Conservation (phyloP, 2,329 filamentous ascomycete genomes). For the Thermoascus crustaceus region DNA sequence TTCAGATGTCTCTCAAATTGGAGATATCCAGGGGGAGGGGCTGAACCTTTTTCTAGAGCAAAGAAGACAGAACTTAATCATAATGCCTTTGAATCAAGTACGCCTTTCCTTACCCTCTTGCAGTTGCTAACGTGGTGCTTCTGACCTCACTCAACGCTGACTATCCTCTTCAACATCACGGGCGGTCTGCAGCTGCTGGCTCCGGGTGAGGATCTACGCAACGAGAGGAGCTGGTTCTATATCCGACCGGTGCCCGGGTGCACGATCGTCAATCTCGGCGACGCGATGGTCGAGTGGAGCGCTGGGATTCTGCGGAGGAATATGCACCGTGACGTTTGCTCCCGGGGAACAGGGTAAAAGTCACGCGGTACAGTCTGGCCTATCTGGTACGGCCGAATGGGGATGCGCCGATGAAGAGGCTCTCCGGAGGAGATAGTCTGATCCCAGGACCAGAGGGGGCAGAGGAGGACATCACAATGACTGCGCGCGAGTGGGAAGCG, state of each 20-base stretch:
- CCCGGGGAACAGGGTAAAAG: slow-evolving; percentile 4
- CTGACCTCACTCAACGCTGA: too few relatives aligned
- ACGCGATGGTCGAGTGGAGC: slow-evolving; percentile 6
- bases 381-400: slow-evolving; percentile 3
- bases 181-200: slow-evolving; percentile 5
- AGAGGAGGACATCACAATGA: slow-evolving; percentile 5
- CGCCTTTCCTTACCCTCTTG: too few relatives aligned
- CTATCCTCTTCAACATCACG: slow-evolving; percentile 3
- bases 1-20: too few relatives aligned
- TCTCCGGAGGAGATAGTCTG: slow-evolving; percentile 4
- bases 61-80: too few relatives aligned
- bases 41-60: too few relatives aligned
- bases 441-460: slow-evolving; percentile 2
- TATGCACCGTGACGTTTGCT: slow-evolving; percentile 4
- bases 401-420: slow-evolving; percentile 4
- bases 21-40: too few relatives aligned
- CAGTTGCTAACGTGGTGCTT: too few relatives aligned
- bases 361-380: slow-evolving; percentile 4
- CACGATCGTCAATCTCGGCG: slow-evolving; percentile 6
- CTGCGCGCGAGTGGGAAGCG: slow-evolving; percentile 3
- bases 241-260: slow-evolving; percentile 1
- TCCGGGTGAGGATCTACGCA: background rate
- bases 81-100: too few relatives aligned
- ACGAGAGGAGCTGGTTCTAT: slow-evolving; percentile 5
- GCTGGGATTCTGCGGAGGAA: slow-evolving; percentile 5